Conservation (phyloP, 345 rosid genomes). For the Arabidopsis thaliana region DNA sequence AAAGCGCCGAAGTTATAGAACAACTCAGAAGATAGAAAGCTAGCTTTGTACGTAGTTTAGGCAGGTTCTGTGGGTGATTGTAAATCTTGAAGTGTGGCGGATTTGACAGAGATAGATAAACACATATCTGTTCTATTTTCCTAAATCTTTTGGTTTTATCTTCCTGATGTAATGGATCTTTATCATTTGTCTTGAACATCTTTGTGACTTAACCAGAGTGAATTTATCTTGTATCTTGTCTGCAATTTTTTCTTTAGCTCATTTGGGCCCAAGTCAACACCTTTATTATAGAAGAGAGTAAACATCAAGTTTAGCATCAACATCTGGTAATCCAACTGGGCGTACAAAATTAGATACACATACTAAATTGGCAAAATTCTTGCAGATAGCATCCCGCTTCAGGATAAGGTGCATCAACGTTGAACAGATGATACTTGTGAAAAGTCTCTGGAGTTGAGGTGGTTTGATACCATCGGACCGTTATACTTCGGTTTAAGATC, state of each 20-base stretch:
- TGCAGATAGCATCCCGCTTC: not conserved
- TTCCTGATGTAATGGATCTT: conserved; percentile 38
- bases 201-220: conserved; percentile 29
- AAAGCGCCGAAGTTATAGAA: conserved; percentile 36
- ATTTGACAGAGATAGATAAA: conserved; percentile 38
- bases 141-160: conserved; percentile 35
- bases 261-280: not conserved
- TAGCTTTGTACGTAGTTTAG: conserved; percentile 51
- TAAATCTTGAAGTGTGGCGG: conserved; percentile 51
- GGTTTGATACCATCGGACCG: not conserved
- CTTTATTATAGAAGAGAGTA: conserved; percentile 1
- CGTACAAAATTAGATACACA: conserved; percentile 11
- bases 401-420: not conserved
- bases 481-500: not conserved
- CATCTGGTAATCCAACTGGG: not conserved
- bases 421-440: conserved; percentile 8
- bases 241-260: not conserved
- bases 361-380: conserved; percentile 22
- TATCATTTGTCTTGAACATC: conserved; percentile 24
- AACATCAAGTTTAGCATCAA: conserved; percentile 9
- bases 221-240: conserved; percentile 13
- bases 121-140: conserved; percentile 22
- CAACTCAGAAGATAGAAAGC: conserved; percentile 39
- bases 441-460: not conserved
- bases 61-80: conserved; percentile 49